These are phyloP conservation scores for Byssothecium circinans DNA, from an alignment of 2,329 filamentous ascomycete genomes.

Conservation along the genomic window DNA sequence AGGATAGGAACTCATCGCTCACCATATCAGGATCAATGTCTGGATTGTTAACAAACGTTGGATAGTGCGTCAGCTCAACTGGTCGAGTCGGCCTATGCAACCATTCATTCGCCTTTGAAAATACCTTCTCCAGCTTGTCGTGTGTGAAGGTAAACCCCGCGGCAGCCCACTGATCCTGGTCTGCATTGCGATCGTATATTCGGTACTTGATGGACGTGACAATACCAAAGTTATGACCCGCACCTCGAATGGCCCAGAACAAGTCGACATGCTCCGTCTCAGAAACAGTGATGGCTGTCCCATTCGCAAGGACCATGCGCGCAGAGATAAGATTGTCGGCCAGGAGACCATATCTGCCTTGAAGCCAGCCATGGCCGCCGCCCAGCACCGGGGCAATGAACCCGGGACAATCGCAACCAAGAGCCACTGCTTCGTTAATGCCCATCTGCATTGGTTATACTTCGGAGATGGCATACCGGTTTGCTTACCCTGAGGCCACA, in stretches of 20 bases:
- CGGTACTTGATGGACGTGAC: conserved; percentile 20
- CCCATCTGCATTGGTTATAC: no score
- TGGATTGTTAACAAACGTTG: conserved; percentile 1
- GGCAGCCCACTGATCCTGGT: conserved; percentile 10
- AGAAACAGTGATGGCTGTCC: conserved; percentile 35
- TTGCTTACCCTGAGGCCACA: conserved; percentile 33
- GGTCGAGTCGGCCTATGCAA: conserved; percentile 7
- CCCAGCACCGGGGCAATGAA: conserved; percentile 8
- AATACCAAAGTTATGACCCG: conserved; percentile 41
- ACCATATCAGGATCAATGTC: conserved; percentile 8
- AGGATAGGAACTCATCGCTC: not conserved
- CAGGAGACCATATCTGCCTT: conserved; percentile 13
- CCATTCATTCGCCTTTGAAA: conserved; percentile 2
- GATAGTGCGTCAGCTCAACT: conserved; percentile 5
- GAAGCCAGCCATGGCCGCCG: conserved; percentile 14
- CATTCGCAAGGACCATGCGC: conserved; percentile 25
- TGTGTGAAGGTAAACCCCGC: conserved; percentile 8
- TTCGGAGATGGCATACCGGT: conserved; percentile 13
- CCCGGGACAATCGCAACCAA: conserved; percentile 11
- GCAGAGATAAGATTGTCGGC: conserved; percentile 9
- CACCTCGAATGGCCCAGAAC: conserved; percentile 45
- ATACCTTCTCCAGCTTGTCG: conserved; percentile 8
- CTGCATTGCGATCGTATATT: conserved; percentile 7
- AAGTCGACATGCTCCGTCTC: conserved; percentile 27
- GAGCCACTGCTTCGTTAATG: no score